Conservation (phyloP, 2,329 filamentous ascomycete genomes). For the Alternaria burnsii region DNA sequence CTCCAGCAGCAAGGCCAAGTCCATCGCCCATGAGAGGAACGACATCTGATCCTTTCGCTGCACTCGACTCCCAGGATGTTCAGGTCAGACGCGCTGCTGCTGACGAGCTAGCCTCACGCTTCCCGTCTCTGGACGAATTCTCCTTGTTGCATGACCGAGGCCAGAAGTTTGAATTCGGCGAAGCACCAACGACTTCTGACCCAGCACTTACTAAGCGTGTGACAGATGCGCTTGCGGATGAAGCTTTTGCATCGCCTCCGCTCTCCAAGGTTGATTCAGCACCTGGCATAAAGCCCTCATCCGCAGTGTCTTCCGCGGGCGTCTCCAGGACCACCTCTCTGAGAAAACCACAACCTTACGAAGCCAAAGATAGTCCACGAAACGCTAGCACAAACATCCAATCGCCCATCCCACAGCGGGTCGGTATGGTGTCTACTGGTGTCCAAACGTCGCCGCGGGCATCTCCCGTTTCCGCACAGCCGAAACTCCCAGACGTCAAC, state of each 20-base stretch:
- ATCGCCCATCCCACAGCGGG: slow-evolving; percentile 59
- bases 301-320: slow-evolving; percentile 42
- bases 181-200: slow-evolving; percentile 51
- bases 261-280: slow-evolving; percentile 37
- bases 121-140: slow-evolving; percentile 93
- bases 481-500: slow-evolving; percentile 51
- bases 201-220: slow-evolving; percentile 69
- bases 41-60: slow-evolving; percentile 85
- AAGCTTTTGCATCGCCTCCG: slow-evolving; percentile 73
- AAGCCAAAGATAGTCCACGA: slow-evolving; percentile 35
- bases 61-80: slow-evolving; percentile 74
- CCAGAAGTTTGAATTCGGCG: slow-evolving; percentile 80
- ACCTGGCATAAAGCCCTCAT: slow-evolving; percentile 38
- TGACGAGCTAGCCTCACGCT: slow-evolving; percentile 85
- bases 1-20: slow-evolving; percentile 61
- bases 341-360: slow-evolving; percentile 38
- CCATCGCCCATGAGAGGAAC: slow-evolving; percentile 75
- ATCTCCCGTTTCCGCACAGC: slow-evolving; percentile 37
- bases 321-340: slow-evolving; percentile 45
- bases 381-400: slow-evolving; percentile 46
- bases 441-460: slow-evolving; percentile 77
- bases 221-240: slow-evolving; percentile 80
- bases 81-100: slow-evolving; percentile 60
- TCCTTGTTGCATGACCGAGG: slow-evolving; percentile 86
- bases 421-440: slow-evolving; percentile 72